Evolutionary conservation across 805 yeast species (phyloP).

Genomic region (Schizosaccharomyces cryophilus): DNA sequence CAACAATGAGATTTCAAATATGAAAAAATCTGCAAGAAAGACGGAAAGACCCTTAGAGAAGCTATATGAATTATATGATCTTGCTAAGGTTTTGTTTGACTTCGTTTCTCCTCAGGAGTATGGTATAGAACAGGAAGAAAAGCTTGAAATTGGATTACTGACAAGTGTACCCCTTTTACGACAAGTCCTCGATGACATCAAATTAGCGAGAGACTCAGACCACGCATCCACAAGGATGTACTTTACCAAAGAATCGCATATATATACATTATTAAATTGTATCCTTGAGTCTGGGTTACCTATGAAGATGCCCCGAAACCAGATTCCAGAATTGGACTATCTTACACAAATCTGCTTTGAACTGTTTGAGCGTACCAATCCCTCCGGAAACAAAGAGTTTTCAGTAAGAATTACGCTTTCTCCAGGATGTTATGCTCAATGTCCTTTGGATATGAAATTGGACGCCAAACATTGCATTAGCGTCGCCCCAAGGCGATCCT

Average conservation of each 20-base stretch:
- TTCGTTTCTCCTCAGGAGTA: constrained; percentile 94
- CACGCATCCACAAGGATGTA: constrained; percentile 69
- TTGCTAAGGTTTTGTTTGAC: constrained; percentile 83
- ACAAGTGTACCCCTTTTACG: constrained; percentile 85
- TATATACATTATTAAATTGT: constrained; percentile 74
- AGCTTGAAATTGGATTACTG: constrained; percentile 79
- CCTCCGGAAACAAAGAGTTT: constrained; percentile 36
- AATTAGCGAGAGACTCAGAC: constrained; percentile 51
- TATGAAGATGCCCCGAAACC: constrained; percentile 84
- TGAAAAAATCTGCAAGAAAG: background rate
- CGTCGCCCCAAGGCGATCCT: constrained; percentile 70
- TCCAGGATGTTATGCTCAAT: constrained; percentile 96
- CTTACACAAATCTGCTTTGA: constrained; percentile 86
- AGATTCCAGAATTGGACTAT: constrained; percentile 87
- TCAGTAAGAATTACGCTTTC: constrained; percentile 76
- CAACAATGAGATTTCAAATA: background rate
- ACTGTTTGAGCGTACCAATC: constrained; percentile 35
- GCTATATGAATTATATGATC: constrained; percentile 64
- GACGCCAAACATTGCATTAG: constrained; percentile 93
- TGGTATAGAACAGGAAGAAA: constrained; percentile 87
- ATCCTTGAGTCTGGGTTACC: constrained; percentile 81
- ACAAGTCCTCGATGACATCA: constrained; percentile 60
- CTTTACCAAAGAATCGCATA: constrained; percentile 92
- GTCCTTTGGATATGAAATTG: constrained; percentile 86
- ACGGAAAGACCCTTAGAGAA: constrained; percentile 12